phyloP scores from a whole-genome alignment of 805 yeast species.

The Myxozyma neglecta region DNA sequence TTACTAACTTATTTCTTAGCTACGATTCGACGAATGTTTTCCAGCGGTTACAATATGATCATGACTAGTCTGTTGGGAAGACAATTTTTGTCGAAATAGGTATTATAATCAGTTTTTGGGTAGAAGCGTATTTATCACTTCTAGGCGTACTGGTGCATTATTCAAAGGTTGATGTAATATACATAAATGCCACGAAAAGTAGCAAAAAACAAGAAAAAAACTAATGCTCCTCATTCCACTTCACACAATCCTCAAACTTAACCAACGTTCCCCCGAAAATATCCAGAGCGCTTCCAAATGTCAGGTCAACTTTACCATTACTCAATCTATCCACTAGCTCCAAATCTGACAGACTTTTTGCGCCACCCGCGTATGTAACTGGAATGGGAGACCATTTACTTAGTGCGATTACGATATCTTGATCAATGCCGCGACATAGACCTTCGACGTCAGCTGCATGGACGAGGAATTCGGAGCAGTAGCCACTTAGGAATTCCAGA shows the following conservation, averaged over 20 bases:
- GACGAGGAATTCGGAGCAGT: constrained; percentile 82
- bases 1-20: neutral
- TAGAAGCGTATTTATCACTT: no score
- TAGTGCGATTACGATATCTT: constrained; percentile 64
- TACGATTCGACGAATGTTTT: no score
- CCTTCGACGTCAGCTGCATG: constrained; percentile 99
- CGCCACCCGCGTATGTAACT: constrained; percentile 97
- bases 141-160: no score
- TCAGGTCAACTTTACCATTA: constrained; percentile 80
- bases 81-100: no score
- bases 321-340: constrained; percentile 65
- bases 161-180: no score
- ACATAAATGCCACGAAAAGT: neutral
- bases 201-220: constrained; percentile 26
- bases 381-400: constrained; percentile 79
- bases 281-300: constrained; percentile 90
- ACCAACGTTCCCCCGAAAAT: constrained; percentile 90
- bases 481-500: constrained; percentile 54
- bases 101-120: no score
- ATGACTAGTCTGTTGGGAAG: no score
- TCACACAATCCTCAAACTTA: constrained; percentile 68
- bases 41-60: no score
- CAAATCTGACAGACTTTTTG: constrained; percentile 70
- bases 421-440: constrained; percentile 87
- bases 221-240: constrained; percentile 56